A percentile compares a stretch with the other conserved stretches of the same genome.
Evolutionary conservation across 108 stramenopile genomes (phyloP).

Genomic region (Phaeodactylum tricornutum): DNA sequence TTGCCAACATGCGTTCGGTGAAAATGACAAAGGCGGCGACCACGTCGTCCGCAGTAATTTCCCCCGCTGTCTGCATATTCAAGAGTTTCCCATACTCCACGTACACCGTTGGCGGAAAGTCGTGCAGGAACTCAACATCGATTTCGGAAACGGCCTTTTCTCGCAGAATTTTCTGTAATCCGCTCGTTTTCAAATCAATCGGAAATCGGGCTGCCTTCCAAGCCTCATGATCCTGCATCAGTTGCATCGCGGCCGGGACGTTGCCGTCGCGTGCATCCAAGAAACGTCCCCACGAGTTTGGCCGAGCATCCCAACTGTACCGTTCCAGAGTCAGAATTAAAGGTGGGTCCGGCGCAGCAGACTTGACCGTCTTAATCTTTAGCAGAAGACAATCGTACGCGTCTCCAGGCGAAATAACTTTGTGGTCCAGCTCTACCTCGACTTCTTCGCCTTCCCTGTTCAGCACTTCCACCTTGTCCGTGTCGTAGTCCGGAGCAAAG

Average conservation of each 20-base stretch:
- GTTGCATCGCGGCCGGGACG: conserved; percentile 65
- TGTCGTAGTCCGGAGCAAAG: conserved; percentile 67
- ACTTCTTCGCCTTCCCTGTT: conserved; percentile 11
- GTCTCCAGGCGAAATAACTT: conserved; percentile 22
- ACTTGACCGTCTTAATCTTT: conserved; percentile 48
- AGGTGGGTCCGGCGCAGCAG: conserved; percentile 28
- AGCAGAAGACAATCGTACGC: conserved; percentile 27
- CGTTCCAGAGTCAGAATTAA: conserved; percentile 51
- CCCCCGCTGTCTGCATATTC: conserved; percentile 16
- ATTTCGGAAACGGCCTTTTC: conserved; percentile 62
- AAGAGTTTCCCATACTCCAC: conserved; percentile 70
- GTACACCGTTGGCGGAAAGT: conserved; percentile 54
- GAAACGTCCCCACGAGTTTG: conserved; percentile 71
- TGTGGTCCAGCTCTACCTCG: conserved; percentile 17
- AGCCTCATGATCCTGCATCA: conserved; percentile 65
- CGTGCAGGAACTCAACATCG: conserved; percentile 11
- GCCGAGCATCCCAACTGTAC: conserved; percentile 68
- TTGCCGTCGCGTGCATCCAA: conserved; percentile 58
- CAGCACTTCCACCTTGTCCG: conserved; percentile 39
- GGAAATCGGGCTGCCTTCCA: conserved; percentile 68
- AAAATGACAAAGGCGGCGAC: conserved; percentile 70
- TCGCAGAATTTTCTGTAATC: conserved; percentile 48
- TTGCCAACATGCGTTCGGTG: conserved; percentile 58
- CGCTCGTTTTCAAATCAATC: conserved; percentile 54
- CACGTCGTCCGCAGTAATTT: conserved; percentile 44